Percentiles rank a stretch among this genome's conserved stretches.
These are phyloP conservation scores for Metschnikowia vanudenii DNA, from an alignment of 805 yeast species.

Conservation along the genomic window DNA sequence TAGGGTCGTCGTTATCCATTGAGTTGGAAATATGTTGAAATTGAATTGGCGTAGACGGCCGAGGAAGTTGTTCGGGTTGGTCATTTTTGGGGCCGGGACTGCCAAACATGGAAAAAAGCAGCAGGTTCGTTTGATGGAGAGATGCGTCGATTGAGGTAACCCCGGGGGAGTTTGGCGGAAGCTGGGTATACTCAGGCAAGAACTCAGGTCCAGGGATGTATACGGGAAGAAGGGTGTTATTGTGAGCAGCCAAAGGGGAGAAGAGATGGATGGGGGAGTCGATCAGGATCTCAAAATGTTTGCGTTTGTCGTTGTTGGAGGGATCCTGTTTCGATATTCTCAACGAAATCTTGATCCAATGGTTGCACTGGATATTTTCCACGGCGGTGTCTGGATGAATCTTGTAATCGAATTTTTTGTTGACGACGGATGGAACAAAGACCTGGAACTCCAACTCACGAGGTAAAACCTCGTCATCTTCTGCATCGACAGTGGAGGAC, in stretches of 20 bases:
- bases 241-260: constrained; percentile 75
- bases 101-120: constrained; percentile 7
- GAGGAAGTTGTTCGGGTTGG: not conserved
- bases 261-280: constrained; percentile 91
- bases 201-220: constrained; percentile 42
- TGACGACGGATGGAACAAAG: constrained; percentile 71
- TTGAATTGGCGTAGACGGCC: constrained; percentile 12
- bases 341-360: constrained; percentile 90
- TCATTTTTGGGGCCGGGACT: not conserved
- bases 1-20: constrained; percentile 31
- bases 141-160: constrained; percentile 46
- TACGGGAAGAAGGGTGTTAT: constrained; percentile 74
- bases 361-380: constrained; percentile 80
- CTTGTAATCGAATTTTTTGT: constrained; percentile 44
- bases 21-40: constrained; percentile 31
- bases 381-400: constrained; percentile 86
- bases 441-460: constrained; percentile 83
- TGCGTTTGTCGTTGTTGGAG: constrained; percentile 56
- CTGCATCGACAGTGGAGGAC: constrained; percentile 31
- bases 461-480: constrained; percentile 58
- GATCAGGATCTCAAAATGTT: constrained; percentile 90
- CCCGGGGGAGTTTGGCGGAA: constrained; percentile 57
- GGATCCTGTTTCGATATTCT: constrained; percentile 71
- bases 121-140: constrained; percentile 4
- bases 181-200: constrained; percentile 28